Percentiles rank a stretch among this genome's conserved stretches.
These are phyloP conservation scores for Trifolium pratense DNA, from an alignment of 306 rosid genomes.

Conservation along the genomic window DNA sequence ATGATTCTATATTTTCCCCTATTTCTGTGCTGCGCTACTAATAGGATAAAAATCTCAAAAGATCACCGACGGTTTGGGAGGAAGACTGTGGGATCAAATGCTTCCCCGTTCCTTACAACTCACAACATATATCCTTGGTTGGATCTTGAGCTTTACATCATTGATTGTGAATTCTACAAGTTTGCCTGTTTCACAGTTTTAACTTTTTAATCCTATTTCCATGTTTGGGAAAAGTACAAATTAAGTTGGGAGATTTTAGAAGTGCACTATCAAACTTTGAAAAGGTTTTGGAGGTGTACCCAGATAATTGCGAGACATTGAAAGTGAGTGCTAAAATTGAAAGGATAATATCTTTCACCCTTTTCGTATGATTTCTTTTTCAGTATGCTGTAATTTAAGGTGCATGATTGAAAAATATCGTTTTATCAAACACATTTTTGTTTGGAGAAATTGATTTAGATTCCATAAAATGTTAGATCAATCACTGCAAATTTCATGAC, in stretches of 20 bases:
- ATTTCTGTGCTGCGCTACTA: neutral
- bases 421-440: constrained; percentile 20
- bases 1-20: neutral
- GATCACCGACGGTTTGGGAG: no score
- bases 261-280: constrained; percentile 93
- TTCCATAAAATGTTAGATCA: constrained; percentile 31
- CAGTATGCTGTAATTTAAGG: constrained; percentile 29
- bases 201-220: constrained; percentile 43
- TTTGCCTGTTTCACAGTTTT: constrained; percentile 31
- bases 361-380: constrained; percentile 27
- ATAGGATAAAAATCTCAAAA: neutral
- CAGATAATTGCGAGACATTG: constrained; percentile 90
- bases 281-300: constrained; percentile 89
- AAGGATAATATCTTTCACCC: constrained; percentile 21
- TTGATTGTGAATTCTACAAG: constrained; percentile 34
- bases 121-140: neutral
- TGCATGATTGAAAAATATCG: constrained; percentile 32
- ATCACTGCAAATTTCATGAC: constrained; percentile 8
- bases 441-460: constrained; percentile 27
- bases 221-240: constrained; percentile 98
- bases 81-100: no score
- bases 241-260: constrained; percentile 91
- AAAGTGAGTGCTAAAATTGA: constrained; percentile 66
- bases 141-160: neutral
- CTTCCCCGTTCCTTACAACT: neutral